A percentile compares a stretch with the other conserved stretches of the same genome.
Evolutionary conservation across 306 rosid genomes (phyloP).

Genomic region (Ormosia semicastrata): DNA sequence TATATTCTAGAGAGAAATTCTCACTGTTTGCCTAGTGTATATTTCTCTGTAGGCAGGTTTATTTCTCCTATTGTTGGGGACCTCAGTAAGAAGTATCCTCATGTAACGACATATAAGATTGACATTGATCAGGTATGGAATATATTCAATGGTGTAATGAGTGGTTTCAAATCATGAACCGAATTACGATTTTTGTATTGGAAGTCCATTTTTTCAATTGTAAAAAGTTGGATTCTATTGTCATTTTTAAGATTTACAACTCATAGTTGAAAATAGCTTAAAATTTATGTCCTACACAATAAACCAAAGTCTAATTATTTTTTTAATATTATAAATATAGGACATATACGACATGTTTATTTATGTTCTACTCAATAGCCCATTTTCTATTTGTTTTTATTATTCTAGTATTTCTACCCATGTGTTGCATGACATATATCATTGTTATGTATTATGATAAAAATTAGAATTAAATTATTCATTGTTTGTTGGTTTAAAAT

Average conservation of each 20-base stretch:
- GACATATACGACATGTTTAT: not conserved
- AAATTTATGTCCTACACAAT: not conserved
- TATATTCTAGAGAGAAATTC: not conserved
- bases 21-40: slow-evolving; percentile 18
- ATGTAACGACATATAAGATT: slow-evolving; percentile 73
- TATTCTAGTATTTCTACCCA: no score
- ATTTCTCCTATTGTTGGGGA: slow-evolving; percentile 64
- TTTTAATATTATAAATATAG: not conserved
- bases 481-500: no score
- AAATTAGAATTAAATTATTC: no score
- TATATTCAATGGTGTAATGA: not conserved
- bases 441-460: no score
- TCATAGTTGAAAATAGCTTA: not conserved
- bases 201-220: not conserved
- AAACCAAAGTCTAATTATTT: not conserved
- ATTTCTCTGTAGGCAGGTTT: slow-evolving; percentile 63
- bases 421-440: no score
- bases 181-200: not conserved
- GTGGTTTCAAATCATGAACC: not conserved
- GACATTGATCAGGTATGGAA: slow-evolving; percentile 78
- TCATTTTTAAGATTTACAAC: not conserved
- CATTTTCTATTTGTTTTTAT: not conserved
- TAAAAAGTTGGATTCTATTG: not conserved
- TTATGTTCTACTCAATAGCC: not conserved
- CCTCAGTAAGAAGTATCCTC: slow-evolving; percentile 65